These are phyloP conservation scores for Aureobasidium sp. DNA, from an alignment of 2,329 filamentous ascomycete species.

Conservation along the genomic window DNA sequence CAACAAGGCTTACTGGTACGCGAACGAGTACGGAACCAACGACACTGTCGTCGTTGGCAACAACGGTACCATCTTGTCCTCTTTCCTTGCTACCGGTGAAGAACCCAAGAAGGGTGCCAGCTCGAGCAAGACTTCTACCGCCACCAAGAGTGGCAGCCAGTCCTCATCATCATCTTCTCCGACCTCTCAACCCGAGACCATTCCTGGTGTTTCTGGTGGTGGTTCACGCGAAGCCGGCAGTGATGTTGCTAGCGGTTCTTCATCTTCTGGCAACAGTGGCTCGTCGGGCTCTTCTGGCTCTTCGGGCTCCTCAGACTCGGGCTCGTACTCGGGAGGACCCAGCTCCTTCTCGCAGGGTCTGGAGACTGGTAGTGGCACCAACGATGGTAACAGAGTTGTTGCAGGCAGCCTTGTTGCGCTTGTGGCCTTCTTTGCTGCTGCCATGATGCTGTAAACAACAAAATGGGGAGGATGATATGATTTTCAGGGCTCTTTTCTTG, in stretches of 20 bases:
- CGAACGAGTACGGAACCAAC: conserved; percentile 56
- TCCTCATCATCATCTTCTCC: conserved; percentile 18
- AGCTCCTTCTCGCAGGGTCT: conserved; percentile 24
- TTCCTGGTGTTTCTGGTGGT: conserved; percentile 47
- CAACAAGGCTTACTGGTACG: conserved; percentile 66
- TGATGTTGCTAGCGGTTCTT: conserved; percentile 16
- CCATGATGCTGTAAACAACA: conserved; percentile 24
- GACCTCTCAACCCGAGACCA: conserved; percentile 31
- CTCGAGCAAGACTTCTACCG: conserved; percentile 21
- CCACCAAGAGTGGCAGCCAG: conserved; percentile 19
- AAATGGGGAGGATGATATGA: background rate
- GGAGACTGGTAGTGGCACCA: conserved; percentile 17
- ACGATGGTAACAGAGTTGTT: conserved; percentile 24
- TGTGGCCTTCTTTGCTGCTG: conserved; percentile 29
- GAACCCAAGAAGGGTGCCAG: conserved; percentile 48
- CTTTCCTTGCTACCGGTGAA: conserved; percentile 70
- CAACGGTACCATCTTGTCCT: conserved; percentile 66
- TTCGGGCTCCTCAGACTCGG: conserved; percentile 16
- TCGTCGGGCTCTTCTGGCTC: conserved; percentile 18
- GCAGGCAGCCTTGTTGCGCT: conserved; percentile 30
- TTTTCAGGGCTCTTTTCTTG: conserved; percentile 10
- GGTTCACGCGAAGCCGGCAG: conserved; percentile 32
- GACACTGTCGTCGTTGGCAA: conserved; percentile 67
- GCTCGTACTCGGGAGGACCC: conserved; percentile 18
- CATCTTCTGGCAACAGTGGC: conserved; percentile 12